Conservation (phyloP, 2,329 filamentous ascomycete species). For the Clonostachys rosea region DNA sequence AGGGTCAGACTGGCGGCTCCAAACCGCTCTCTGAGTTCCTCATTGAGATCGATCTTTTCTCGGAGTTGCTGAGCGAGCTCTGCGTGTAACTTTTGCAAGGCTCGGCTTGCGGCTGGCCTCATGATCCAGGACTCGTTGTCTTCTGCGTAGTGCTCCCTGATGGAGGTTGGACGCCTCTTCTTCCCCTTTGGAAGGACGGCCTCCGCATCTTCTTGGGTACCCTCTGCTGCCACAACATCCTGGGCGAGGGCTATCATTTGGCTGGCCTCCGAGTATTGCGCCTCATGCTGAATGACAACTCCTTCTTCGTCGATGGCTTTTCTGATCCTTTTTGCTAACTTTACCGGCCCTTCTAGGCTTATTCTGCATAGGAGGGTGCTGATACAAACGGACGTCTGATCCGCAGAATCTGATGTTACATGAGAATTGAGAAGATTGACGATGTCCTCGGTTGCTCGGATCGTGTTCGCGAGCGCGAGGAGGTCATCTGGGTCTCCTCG, state of each 20-base stretch:
- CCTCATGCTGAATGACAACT: conserved; percentile 72
- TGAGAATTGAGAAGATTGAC: conserved; percentile 34
- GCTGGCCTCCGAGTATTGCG: conserved; percentile 67
- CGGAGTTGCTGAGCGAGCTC: conserved; percentile 55
- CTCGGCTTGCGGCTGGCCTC: conserved; percentile 63
- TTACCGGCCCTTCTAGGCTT: conserved; percentile 59
- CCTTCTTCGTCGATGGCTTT: conserved; percentile 90
- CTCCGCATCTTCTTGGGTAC: conserved; percentile 46
- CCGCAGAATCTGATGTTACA: not conserved
- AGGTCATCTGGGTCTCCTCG: conserved; percentile 91
- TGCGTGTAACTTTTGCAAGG: conserved; percentile 62
- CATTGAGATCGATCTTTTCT: conserved; percentile 57
- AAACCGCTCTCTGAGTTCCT: conserved; percentile 57
- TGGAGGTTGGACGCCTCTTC: conserved; percentile 37
- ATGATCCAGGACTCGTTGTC: conserved; percentile 61
- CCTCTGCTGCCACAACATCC: conserved; percentile 64
- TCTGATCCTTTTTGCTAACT: conserved; percentile 67
- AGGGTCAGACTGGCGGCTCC: conserved; percentile 65
- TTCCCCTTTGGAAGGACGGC: conserved; percentile 49
- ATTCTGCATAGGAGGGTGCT: conserved; percentile 50
- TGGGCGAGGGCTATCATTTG: conserved; percentile 71
- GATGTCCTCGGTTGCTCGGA: conserved; percentile 68
- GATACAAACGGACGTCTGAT: conserved; percentile 25
- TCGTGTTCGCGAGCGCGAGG: conserved; percentile 75
- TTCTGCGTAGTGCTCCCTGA: conserved; percentile 54